Evolutionary conservation across 495 filamentous ascomycete genomes (phyloP).

Genomic region (Aspergillus saccharolyticus): DNA sequence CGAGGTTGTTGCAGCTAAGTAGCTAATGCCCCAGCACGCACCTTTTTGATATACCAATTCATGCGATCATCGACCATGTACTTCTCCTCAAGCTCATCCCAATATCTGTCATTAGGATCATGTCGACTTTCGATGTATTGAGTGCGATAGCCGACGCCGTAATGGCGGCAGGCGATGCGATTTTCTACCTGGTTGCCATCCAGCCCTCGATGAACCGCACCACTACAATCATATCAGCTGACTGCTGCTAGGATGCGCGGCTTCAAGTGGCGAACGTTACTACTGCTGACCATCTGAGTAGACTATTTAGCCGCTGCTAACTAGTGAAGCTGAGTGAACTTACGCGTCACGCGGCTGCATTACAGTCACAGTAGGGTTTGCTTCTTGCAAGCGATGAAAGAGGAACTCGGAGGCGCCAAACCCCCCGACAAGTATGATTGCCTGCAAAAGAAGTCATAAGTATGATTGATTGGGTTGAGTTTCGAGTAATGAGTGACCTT

Average conservation of each 20-base stretch:
- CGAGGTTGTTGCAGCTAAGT: neutral
- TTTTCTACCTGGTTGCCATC: constrained; percentile 41
- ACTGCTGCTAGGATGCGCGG: no score
- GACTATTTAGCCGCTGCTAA: neutral
- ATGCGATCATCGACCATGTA: constrained; percentile 14
- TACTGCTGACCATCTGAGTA: constrained; percentile 25
- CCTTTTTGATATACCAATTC: constrained; percentile 35
- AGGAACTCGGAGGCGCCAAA: constrained; percentile 67
- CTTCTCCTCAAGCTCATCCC: constrained; percentile 19
- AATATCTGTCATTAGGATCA: neutral
- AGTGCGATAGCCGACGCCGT: constrained; percentile 32
- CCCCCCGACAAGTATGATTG: constrained; percentile 67
- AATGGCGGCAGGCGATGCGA: constrained; percentile 48
- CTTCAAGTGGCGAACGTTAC: constrained; percentile 27
- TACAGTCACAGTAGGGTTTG: constrained; percentile 41
- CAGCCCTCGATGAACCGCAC: constrained; percentile 41
- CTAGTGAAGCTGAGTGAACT: constrained; percentile 15
- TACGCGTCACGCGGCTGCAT: constrained; percentile 60
- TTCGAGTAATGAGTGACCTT: constrained; percentile 13
- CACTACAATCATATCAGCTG: constrained; percentile 36
- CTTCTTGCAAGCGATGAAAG: constrained; percentile 47
- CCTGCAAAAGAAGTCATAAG: constrained; percentile 20
- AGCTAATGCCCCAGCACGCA: neutral
- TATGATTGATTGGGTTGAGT: constrained; percentile 6
- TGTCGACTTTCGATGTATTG: constrained; percentile 29